Conservation (phyloP, 805 yeast genomes). For the Candida boleticola region DNA sequence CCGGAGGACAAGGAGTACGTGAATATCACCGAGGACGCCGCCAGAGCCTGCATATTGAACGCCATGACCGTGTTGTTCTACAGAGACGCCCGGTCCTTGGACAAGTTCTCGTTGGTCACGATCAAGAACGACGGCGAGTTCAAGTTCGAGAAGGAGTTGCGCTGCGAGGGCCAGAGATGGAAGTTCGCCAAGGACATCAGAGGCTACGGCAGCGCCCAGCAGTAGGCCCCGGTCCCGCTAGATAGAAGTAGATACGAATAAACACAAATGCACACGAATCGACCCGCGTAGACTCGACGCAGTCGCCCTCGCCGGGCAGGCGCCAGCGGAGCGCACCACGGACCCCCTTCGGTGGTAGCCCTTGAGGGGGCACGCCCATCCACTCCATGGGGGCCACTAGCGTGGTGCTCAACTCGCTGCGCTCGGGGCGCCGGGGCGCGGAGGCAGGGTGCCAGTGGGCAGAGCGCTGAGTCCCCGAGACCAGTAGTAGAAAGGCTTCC, state of each 20-base stretch:
- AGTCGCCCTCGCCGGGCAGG: background rate
- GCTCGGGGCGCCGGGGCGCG: too few species aligned
- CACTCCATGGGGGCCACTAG: too few species aligned
- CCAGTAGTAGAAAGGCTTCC: too few species aligned
- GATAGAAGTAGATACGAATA: background rate
- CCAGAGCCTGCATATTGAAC: conserved; percentile 72
- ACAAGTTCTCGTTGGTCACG: conserved; percentile 78
- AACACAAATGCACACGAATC: background rate
- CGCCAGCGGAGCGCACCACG: background rate
- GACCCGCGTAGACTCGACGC: background rate
- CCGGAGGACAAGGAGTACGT: conserved; percentile 75
- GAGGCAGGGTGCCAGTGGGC: too few species aligned
- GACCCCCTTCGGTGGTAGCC: background rate
- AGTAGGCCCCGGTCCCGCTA: too few species aligned
- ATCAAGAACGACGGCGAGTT: conserved; percentile 50
- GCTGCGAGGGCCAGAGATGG: conserved; percentile 82
- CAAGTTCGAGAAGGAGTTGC: conserved; percentile 60
- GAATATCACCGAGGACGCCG: conserved; percentile 69
- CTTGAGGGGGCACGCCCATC: background rate
- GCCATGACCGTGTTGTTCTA: conserved; percentile 93
- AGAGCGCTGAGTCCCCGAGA: too few species aligned
- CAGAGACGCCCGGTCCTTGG: conserved; percentile 93
- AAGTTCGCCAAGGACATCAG: conserved; percentile 80
- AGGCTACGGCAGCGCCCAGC: conserved; percentile 82
- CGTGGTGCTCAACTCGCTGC: too few species aligned